Base-by-base conservation (phyloP, 1,139 yeast genomes). In the Hyphopichia burtonii region DNA sequence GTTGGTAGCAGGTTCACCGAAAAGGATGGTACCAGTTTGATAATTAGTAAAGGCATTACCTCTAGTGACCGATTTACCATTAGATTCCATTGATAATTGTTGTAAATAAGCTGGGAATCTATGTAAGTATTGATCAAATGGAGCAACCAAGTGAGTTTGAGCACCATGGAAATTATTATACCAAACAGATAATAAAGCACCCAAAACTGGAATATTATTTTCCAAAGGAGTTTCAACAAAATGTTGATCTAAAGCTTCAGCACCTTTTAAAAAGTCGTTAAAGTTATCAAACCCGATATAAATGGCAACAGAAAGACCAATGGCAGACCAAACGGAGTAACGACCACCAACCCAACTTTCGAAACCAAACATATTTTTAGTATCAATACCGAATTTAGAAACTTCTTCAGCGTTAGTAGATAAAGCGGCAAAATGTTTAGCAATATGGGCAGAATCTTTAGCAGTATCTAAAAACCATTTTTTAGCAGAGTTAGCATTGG, bases 301-400 rank as follows among this genome's bases (percentile, higher is more conserved):
- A 58, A 93, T 74, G 57, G 96, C 96, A 50, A 93, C 93, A 30
- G 97, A 88, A 58, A 93, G 82, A 49, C 99, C 99, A 68, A 93
- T 93, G 52, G 99, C 94, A 36, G 96, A 88, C 99, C 99, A 93
- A 46, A 93, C 99, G 20, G 98, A 91, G 82, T 93, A 93, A 71
- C 99, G 86, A 61, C 99, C 99, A 61, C 99, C 99, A 50, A 93
- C 99, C 99, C 99, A 93, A 74, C 76, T 85, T 69, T 90, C 97
- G 61, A 93, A 93, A 47, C 96, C 98, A 71, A 93, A 93, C 99
- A 93, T 93, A 78, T 93, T 93, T 68, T 83, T 86, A 65, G 96
- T 83, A 75, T 93, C 98, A 55, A 93, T 93, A 60, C 99, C 99
- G 61, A 93, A 93, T 71, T 88, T 86, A 57, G 83, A 77, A 49